Conservation (phyloP, 176 grass and related monocot genomes). For the Puya raimondii region DNA sequence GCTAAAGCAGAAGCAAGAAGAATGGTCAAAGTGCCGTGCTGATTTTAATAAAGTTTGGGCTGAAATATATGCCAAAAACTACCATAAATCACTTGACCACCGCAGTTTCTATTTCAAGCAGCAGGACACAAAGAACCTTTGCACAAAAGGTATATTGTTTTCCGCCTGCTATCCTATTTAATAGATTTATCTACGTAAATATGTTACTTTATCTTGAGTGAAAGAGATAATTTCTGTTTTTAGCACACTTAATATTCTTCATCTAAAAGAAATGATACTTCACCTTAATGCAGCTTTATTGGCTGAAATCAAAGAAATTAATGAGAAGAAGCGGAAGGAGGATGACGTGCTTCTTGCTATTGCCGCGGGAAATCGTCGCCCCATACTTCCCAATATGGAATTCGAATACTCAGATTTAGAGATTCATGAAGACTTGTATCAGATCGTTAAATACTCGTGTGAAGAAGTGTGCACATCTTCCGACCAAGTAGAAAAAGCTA, state of each 20-base stretch:
- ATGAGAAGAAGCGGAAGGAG: constrained; percentile 54
- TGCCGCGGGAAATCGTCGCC: constrained; percentile 36
- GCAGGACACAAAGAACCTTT: constrained; percentile 68
- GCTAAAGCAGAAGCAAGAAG: constrained; percentile 68
- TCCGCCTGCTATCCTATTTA: neutral
- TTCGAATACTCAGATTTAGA: constrained; percentile 48
- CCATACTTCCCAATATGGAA: constrained; percentile 59
- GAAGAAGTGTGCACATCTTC: constrained; percentile 52
- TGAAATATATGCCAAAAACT: constrained; percentile 79
- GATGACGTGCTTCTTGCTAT: constrained; percentile 51
- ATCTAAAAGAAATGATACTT: too few species aligned
- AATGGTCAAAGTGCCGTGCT: constrained; percentile 62
- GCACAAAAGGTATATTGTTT: constrained; percentile 50
- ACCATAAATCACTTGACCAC: constrained; percentile 79
- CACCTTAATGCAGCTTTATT: constrained; percentile 35
- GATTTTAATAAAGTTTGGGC: constrained; percentile 87
- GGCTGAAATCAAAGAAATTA: constrained; percentile 60
- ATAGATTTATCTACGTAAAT: too few species aligned
- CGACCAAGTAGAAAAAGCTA: constrained; percentile 44
- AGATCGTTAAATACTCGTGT: constrained; percentile 64
- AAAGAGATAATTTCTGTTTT: too few species aligned
- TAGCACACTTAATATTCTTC: too few species aligned
- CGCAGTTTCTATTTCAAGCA: constrained; percentile 83
- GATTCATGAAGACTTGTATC: constrained; percentile 59
- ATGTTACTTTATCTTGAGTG: too few species aligned